phyloP scores from a whole-genome alignment of 768 basidiomycete genomes.

The Clitopilus hobsonii region DNA sequence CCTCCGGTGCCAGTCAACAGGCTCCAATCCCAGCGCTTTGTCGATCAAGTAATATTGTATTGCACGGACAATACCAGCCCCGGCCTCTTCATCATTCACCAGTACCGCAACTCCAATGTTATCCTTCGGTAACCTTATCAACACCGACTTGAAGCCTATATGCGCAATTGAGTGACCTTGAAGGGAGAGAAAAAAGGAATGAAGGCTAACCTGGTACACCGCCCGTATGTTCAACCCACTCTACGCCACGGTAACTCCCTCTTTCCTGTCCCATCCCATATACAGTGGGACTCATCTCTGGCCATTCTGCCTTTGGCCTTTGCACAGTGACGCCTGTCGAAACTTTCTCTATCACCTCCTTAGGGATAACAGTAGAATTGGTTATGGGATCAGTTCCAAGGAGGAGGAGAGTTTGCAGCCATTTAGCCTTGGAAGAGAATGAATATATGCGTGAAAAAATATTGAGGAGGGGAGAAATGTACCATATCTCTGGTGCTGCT shows the following conservation, averaged over 20 bases:
- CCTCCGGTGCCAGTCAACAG: constrained; percentile 14
- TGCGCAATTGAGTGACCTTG: not conserved
- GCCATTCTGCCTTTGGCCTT: constrained; percentile 10
- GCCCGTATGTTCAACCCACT: constrained; percentile 11
- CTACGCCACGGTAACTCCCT: constrained; percentile 14
- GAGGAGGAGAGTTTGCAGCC: constrained; percentile 20
- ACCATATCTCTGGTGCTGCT: constrained; percentile 18
- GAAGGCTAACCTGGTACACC: constrained; percentile 8
- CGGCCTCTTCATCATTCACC: constrained; percentile 15
- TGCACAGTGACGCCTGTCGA: constrained; percentile 18
- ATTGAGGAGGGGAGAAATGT: not conserved
- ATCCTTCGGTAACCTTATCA: constrained; percentile 14
- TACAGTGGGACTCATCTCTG: constrained; percentile 15
- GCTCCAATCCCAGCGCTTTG: constrained; percentile 13
- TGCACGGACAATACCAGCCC: constrained; percentile 6
- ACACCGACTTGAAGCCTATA: constrained; percentile 12
- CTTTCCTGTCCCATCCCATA: constrained; percentile 19
- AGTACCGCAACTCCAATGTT: constrained; percentile 17
- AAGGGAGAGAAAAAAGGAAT: not conserved
- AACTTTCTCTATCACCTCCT: constrained; percentile 15
- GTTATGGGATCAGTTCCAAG: constrained; percentile 21
- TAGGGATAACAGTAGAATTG: constrained; percentile 18
- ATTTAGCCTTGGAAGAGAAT: constrained; percentile 11
- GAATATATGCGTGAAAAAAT: constrained; percentile 1
- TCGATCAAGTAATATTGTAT: constrained; percentile 18